These are phyloP conservation scores for Didymella keratinophila DNA, from an alignment of 2,329 filamentous ascomycete genomes.

Conservation along the genomic window DNA sequence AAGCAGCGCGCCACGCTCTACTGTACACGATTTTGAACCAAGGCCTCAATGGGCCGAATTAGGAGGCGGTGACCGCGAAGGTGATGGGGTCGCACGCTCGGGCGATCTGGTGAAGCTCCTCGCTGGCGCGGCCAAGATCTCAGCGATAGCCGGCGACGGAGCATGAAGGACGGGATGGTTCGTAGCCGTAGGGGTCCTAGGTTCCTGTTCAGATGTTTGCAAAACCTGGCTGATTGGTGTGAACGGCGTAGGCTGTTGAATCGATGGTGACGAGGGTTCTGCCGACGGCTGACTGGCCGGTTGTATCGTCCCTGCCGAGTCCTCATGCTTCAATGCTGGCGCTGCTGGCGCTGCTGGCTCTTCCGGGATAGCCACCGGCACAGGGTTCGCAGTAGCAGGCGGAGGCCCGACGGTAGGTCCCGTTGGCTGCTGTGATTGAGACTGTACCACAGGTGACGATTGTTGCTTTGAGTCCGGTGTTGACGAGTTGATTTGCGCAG, in stretches of 20 bases:
- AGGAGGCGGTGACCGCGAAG: slow-evolving; percentile 4
- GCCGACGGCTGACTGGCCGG: background rate
- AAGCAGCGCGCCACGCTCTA: slow-evolving; percentile 3
- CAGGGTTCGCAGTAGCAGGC: slow-evolving; percentile 13
- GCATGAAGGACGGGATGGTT: slow-evolving; percentile 12
- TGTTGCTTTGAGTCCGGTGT: slow-evolving; percentile 11
- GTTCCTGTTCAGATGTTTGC: slow-evolving; percentile 9
- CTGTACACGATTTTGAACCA: background rate
- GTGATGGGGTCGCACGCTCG: slow-evolving; percentile 15
- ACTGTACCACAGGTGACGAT: background rate
- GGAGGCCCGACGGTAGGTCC: slow-evolving; percentile 6
- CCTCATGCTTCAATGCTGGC: slow-evolving; percentile 11
- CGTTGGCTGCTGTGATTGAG: slow-evolving; percentile 2
- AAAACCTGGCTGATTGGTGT: slow-evolving; percentile 4
- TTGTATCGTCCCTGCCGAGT: slow-evolving; percentile 17
- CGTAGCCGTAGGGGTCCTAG: slow-evolving; percentile 7
- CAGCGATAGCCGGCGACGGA: slow-evolving; percentile 20
- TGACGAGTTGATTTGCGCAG: slow-evolving; percentile 7
- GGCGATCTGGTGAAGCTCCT: slow-evolving; percentile 15
- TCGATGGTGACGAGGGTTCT: slow-evolving; percentile 8
- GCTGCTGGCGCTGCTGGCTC: slow-evolving; percentile 4
- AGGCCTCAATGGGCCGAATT: slow-evolving; percentile 9
- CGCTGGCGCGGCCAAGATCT: slow-evolving; percentile 19
- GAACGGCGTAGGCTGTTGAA: slow-evolving; percentile 14
- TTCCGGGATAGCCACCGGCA: slow-evolving; percentile 14